Percentiles rank a stretch among this genome's conserved stretches.
Conservation (phyloP, 257 asterid genomes). For the Nicotiana sylvestris region DNA sequence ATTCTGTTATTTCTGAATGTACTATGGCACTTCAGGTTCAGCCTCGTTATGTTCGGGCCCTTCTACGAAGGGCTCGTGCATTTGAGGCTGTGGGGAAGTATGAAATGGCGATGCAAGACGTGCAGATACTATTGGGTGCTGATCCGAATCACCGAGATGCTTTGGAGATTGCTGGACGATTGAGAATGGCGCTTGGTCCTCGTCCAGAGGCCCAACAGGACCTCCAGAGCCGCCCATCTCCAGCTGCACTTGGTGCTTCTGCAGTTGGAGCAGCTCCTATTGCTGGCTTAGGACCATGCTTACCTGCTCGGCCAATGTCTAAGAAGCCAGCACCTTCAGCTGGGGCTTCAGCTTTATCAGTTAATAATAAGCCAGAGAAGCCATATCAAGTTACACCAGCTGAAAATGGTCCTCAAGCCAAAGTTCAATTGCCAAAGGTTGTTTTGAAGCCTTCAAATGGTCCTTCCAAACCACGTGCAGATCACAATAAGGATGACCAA, state of each 20-base stretch:
- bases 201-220: conserved; percentile 89
- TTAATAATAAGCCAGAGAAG: conserved; percentile 52
- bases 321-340: conserved; percentile 48
- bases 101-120: conserved; percentile 84
- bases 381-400: conserved; percentile 25
- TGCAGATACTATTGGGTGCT: conserved; percentile 51
- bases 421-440: conserved; percentile 54
- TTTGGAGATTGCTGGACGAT: conserved; percentile 61
- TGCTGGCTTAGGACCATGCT: conserved; percentile 87
- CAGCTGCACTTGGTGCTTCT: conserved; percentile 98
- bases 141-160: conserved; percentile 74
- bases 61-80: conserved; percentile 85
- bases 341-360: conserved; percentile 27
- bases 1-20: conserved; percentile 81
- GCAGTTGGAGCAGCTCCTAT: conserved; percentile 94
- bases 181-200: conserved; percentile 63
- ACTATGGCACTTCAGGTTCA: conserved; percentile 73
- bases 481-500: conserved; percentile 32
- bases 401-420: conserved; percentile 58
- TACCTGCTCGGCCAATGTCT: conserved; percentile 76
- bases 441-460: conserved; percentile 69
- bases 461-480: conserved; percentile 35
- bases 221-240: conserved; percentile 96
- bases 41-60: conserved; percentile 65
- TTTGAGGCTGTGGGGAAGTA: conserved; percentile 72